phyloP scores from a whole-genome alignment of 805 yeast species.

The Schizosaccharomyces japonicus region DNA sequence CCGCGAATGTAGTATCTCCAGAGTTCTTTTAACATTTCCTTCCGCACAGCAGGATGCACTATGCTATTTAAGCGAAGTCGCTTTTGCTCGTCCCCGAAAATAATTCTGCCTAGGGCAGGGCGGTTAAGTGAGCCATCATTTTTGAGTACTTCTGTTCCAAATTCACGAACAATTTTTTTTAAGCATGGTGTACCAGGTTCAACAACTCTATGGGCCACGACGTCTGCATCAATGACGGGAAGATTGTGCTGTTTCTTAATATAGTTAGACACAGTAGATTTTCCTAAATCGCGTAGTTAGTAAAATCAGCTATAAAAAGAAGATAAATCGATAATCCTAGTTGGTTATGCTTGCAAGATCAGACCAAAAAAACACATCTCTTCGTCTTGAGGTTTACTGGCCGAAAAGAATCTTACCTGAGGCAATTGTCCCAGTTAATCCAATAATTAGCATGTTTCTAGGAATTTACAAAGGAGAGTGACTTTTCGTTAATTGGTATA shows the following conservation, averaged over 20 bases:
- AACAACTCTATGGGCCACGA: conserved; percentile 66
- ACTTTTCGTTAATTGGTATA: too few relatives aligned
- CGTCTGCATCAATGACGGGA: conserved; percentile 69
- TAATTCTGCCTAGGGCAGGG: conserved; percentile 48
- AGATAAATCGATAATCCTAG: not conserved
- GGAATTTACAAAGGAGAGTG: too few relatives aligned
- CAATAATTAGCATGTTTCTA: conserved; percentile 85
- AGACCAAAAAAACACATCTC: too few relatives aligned
- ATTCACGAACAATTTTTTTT: conserved; percentile 35
- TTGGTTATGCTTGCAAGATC: not conserved
- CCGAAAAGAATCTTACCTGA: conserved; percentile 16
- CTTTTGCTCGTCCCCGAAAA: conserved; percentile 34
- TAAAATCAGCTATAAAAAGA: too few relatives aligned
- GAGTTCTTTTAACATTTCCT: conserved; percentile 36
- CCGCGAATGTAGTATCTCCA: conserved; percentile 31
- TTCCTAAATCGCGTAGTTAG: too few relatives aligned
- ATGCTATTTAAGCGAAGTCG: conserved; percentile 37
- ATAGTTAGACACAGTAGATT: conserved; percentile 58
- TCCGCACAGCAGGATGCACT: conserved; percentile 70
- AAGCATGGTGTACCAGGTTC: conserved; percentile 59
- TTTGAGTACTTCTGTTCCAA: conserved; percentile 24
- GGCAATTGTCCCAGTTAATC: conserved; percentile 94
- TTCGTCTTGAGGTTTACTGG: too few relatives aligned
- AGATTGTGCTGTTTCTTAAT: conserved; percentile 22
- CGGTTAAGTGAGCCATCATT: conserved; percentile 31